Evolutionary conservation across 78 protist species (phyloP), one percentile per base, ranked within the genome.

Genomic region (Dictyostelium citrinum): DNA sequence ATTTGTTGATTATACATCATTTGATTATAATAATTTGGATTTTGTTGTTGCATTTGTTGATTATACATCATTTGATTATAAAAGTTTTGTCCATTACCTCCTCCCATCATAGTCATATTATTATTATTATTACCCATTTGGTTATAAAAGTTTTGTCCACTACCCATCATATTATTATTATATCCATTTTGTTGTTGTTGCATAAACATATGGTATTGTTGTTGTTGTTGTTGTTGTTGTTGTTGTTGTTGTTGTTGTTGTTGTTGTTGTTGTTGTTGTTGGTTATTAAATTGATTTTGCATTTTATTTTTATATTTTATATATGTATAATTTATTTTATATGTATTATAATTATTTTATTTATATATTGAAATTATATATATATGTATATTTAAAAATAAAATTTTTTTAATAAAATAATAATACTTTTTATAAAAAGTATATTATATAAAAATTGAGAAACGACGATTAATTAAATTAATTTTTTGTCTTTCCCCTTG

Each of bases 151-250:
- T 64, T 55, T 55, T 55, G 64, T 20, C 64, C 35, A 60, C 70
- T 7, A 29, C 75, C 77, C 77, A 70, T 70, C 41, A 33, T 70
- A 16, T 16, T 39, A 16, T 33, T 70, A 70, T 29, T 70, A 33
- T 33, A 37, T 75, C 46, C 41, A 31, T 60, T 16, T n/a, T 31
- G 46, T 84, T 72, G 82, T 35, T 84, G 91, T 39, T 71, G 84
- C 17, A n/a, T n/a, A n/a, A n/a, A n/a, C n/a, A n/a, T n/a, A n/a
- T 77, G 90, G 3, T 55, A 27, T 20, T 55, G 64, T 1, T 41
- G 45, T 24, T 70, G 90, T 5, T 83, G 72, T 35, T 84, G 82
- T 58, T 58, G 84, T 22, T 43, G 67, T 41, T 88, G 93, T 49
- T 81, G 93, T 46, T 81, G 74, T 24, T 31, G 46, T 4, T 64